Evolutionary conservation across 2,329 filamentous ascomycete genomes (phyloP), one percentile per base, ranked within the genome.

Genomic region (Myotisia sp.): DNA sequence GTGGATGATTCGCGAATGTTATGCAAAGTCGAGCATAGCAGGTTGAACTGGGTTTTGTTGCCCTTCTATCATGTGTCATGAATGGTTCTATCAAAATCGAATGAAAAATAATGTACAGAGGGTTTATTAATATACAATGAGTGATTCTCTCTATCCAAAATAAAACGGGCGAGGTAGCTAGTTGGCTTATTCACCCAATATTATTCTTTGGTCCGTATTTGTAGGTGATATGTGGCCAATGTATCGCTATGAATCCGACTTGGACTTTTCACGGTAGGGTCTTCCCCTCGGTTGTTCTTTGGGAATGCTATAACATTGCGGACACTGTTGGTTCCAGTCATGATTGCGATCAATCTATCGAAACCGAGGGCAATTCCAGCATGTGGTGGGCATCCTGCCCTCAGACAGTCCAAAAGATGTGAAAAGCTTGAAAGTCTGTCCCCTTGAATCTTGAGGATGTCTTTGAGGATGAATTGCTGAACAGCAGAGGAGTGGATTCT

Each of bases 261-360:
- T 0, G 90, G 90, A 42, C 81, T 82, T 46, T 73, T 75, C 2
- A 92, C 83, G 56, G 92, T 71, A 37, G 74, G 58, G 59, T 98
- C 90, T 51, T 92, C 81, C 1, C 90, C 86, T 53, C 76, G 85
- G 41, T 84, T 85, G 41, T 74, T 86, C 65, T 98, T 98, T 0
- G 90, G 92, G 51, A 98, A 98, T 0, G 86, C 86, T 56, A 98
- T 94, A 2, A 98, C 87, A 60, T 98, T 87, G 39, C 82, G 67
- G 3, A 98, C 79, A 1, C 79, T 85, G 7, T 79, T 68, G 20
- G 71, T 77, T 1, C 77, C 79, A 14, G 79, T 71, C 65, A 98
- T 71, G 1, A 93, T 63, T 0, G 87, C 79, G 24, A 90, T 68
- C 31, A 98, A 58, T 3, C 90, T 69, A 54, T 98, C 90, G 53